These are phyloP conservation scores for Parietichytrium sp. DNA, from an alignment of 108 stramenopile genomes.

Conservation along the genomic window DNA sequence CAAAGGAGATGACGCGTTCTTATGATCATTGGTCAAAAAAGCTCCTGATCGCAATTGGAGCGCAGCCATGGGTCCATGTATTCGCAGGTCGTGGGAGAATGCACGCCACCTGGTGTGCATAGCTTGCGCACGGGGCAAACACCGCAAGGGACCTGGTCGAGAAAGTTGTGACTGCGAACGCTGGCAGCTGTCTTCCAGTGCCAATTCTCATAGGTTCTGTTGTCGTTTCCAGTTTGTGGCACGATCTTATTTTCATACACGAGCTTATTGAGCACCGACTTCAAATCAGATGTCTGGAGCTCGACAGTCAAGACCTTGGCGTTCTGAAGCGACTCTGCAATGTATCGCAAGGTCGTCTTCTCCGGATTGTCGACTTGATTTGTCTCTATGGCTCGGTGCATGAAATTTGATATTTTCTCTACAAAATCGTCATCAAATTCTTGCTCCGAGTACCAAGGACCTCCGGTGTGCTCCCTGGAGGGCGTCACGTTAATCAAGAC, in stretches of 20 bases:
- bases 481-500: constrained; percentile 90
- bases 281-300: background rate
- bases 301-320: background rate
- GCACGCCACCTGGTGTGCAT: constrained; percentile 21
- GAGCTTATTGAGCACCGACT: background rate
- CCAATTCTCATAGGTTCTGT: background rate
- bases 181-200: background rate
- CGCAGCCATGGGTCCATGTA: constrained; percentile 39
- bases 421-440: constrained; percentile 98
- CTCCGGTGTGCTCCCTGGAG: constrained; percentile 92
- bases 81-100: background rate
- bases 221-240: background rate
- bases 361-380: background rate
- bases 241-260: background rate
- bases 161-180: background rate
- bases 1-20: too few relatives aligned
- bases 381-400: constrained; percentile 50
- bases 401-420: constrained; percentile 74
- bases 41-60: constrained; percentile 20
- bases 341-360: background rate
- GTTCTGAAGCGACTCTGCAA: background rate
- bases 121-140: background rate
- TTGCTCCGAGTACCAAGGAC: constrained; percentile 91
- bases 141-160: constrained; percentile 17
- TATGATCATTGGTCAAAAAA: too few relatives aligned